Evolutionary conservation across 2,329 filamentous ascomycete genomes (phyloP), one percentile per base, ranked within the genome.

Genomic region (Parastagonospora nodorum): DNA sequence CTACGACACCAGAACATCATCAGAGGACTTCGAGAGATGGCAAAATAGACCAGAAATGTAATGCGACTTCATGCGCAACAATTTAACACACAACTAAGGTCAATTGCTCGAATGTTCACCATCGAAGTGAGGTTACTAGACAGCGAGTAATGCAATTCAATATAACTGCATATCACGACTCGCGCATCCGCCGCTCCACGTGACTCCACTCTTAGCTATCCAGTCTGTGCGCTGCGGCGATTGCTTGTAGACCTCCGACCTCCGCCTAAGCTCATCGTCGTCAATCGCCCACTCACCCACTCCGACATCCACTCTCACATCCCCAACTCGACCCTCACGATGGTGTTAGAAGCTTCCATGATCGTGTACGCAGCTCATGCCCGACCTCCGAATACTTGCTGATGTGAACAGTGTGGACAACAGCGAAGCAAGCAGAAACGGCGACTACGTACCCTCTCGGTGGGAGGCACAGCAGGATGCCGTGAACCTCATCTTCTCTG

Each of bases 291-390:
- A 42, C 48, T 38, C 57, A 49, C 45, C 48, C 48, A 50, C 12
- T 32, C 14, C 9, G 33, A 46, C 53, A 36, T 19, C 14, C 42
- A 54, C 45, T 24, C 24, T 37, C 19, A 35, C 14, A 38, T 33
- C 49, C 28, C 48, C 46, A 54, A 46, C 44, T 42, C 44, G 36
- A 50, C 54, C 78, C n/a, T 75, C 86, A 92, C 83, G 72, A 99
- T 99, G 94, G 90, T 88, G 78, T 88, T 99, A 78, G 94, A 99
- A 87, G 95, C 94, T 80, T 95, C 96, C 58, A 97, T 99, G 92
- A 90, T 99, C 77, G 88, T 97, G 83, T 81, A 72, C 19, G 74
- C 8, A 32, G 1, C 7, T 9, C n/a, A 29, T 45, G 50, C 65
- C 67, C 58, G 69, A 10, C 42, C 36, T 48, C 27, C 30, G 27